phyloP scores from a whole-genome alignment of 2,329 filamentous ascomycete species.

The Colletotrichum truncatum region DNA sequence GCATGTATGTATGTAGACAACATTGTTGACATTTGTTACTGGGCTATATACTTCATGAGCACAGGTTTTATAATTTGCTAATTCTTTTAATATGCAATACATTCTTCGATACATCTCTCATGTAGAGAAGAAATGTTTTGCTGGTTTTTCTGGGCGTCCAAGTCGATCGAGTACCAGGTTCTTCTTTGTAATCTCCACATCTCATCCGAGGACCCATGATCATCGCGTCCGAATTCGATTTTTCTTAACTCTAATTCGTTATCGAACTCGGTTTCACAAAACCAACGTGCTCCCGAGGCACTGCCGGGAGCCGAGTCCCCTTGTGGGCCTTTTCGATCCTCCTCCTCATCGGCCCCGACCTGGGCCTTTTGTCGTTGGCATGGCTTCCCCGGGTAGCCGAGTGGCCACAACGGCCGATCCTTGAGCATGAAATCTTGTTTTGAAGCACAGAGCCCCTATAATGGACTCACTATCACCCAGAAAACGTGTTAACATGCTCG shows the following conservation, averaged over 20 bases:
- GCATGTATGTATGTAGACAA: neutral
- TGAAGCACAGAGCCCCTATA: slow-evolving; percentile 9
- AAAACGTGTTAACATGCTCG: neutral
- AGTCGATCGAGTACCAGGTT: too few species aligned
- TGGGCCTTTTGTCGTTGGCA: neutral
- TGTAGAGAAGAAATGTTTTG: too few species aligned
- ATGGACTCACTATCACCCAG: neutral
- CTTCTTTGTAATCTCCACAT: neutral
- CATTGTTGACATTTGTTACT: neutral
- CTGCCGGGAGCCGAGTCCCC: slow-evolving; percentile 1
- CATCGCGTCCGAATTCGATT: neutral
- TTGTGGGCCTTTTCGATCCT: neutral
- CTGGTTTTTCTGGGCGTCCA: neutral
- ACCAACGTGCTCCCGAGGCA: neutral
- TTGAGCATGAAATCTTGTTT: neutral
- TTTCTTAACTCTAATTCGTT: neutral
- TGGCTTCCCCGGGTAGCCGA: slow-evolving; percentile 7
- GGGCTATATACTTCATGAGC: neutral
- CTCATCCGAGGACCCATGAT: neutral
- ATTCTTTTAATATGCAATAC: too few species aligned
- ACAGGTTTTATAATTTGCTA: neutral
- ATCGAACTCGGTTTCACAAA: neutral
- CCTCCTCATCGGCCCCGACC: neutral
- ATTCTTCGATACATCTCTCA: too few species aligned
- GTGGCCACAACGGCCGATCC: slow-evolving; percentile 2